Evolutionary conservation across 352 stramenopile genomes (phyloP), one percentile per base, ranked within the genome.

Genomic region (Pythium biforme): DNA sequence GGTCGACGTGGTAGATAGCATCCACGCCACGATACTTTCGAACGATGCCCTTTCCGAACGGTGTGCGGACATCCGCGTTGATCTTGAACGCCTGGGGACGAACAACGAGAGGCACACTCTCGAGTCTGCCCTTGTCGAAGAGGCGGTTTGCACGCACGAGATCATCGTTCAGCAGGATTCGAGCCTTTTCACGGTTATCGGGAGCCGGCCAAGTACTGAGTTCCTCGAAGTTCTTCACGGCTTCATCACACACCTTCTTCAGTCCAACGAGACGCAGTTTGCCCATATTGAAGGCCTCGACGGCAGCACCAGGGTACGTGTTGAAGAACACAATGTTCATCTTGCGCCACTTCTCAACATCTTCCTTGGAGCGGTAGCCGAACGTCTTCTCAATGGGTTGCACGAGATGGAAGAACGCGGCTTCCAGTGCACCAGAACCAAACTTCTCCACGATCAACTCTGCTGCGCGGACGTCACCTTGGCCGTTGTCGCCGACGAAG

Each of bases 401-500:
- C 29, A 98, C 89, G 17, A 88, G 71, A 23, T 98, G 92, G 63
- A 98, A 96, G 70, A 97, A 98, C 0, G 66, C 81, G 0, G 80
- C 83, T 48, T 96, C 86, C 9, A 97, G 54, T 0, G 77, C 84
- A 31, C 70, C 72, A 20, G 70, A 59, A 10, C 76, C 83, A 59
- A 83, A 93, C 55, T 86, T 84, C 31, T 96, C 81, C 19, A 86
- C 69, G 39, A 96, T 97, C 49, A 97, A 68, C 62, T 98, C 89
- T 0, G 92, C 92, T 4, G 93, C 89, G n/a, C 89, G 83, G 11
- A 97, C 83, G 41, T 98, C 93, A 25, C 86, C 91, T 76, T 98
- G 93, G 14, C 90, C 97, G 62, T 99, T 99, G 78, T 99, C 97
- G 6, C 96, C 97, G 34, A 99, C 89, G 72, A 99, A 99, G 14